Conservation (phyloP, 495 filamentous ascomycete genomes). For the Schizothecium vesticola region DNA sequence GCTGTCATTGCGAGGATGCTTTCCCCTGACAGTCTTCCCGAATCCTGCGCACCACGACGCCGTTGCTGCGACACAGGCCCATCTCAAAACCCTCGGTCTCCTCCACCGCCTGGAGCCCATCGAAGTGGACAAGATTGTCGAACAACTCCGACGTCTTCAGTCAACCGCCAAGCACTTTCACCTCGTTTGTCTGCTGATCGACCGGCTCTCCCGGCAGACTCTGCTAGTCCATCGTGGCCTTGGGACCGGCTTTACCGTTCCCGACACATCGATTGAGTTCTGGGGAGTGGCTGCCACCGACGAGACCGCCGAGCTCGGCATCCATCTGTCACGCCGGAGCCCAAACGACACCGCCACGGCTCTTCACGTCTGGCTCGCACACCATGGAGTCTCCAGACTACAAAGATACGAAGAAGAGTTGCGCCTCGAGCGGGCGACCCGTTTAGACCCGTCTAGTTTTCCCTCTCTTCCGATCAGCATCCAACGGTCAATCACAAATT, state of each 20-base stretch:
- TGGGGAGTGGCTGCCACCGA: constrained; percentile 19
- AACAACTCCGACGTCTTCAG: constrained; percentile 15
- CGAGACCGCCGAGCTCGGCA: constrained; percentile 1
- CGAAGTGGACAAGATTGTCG: constrained; percentile 17
- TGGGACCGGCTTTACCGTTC: constrained; percentile 22
- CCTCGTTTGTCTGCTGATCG: constrained; percentile 12
- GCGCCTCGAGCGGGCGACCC: constrained; percentile 8
- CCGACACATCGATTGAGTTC: constrained; percentile 18
- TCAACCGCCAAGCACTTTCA: constrained; percentile 3
- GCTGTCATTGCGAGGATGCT: constrained; percentile 17
- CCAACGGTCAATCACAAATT: constrained; percentile 13
- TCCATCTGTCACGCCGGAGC: constrained; percentile 22
- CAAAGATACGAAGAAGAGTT: constrained; percentile 23
- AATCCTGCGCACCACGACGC: constrained; percentile 14
- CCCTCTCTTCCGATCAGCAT: constrained; percentile 17
- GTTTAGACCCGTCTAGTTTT: not conserved
- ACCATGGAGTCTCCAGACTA: constrained; percentile 18
- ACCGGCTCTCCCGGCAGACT: constrained; percentile 14
- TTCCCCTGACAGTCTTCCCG: constrained; percentile 14
- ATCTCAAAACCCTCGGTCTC: constrained; percentile 21
- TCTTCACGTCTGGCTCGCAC: constrained; percentile 26
- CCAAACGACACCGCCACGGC: constrained; percentile 21
- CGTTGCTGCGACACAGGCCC: constrained; percentile 18
- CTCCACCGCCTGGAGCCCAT: constrained; percentile 16
- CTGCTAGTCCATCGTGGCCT: constrained; percentile 22